Conservation (phyloP, 331 rosid species). For the Rosa hybrid region DNA sequence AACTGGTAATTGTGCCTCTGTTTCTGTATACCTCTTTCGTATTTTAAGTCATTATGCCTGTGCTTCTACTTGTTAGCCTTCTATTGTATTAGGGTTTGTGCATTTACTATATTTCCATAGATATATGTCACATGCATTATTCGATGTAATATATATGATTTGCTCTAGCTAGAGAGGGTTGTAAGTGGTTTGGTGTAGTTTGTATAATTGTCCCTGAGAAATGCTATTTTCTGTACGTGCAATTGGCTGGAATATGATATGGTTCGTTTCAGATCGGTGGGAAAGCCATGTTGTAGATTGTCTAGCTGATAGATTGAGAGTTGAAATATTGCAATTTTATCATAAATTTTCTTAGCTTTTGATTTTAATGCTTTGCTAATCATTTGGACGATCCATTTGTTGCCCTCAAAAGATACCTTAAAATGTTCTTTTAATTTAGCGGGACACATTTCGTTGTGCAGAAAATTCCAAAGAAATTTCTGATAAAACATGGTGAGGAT, state of each 20-base stretch:
- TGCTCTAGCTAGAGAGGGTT: background rate
- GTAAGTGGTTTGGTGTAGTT: background rate
- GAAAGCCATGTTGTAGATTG: background rate
- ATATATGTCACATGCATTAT: background rate
- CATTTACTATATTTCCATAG: background rate
- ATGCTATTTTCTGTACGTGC: background rate
- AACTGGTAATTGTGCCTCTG: background rate
- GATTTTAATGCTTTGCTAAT: background rate
- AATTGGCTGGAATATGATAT: background rate
- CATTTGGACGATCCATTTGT: background rate
- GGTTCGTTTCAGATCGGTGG: background rate
- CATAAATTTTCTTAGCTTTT: background rate
- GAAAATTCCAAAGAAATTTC: slow-evolving; percentile 27
- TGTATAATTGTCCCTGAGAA: background rate
- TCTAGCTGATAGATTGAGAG: background rate
- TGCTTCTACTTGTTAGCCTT: background rate
- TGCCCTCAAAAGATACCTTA: background rate
- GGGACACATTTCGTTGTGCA: background rate
- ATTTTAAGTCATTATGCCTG: background rate
- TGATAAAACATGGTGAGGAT: slow-evolving; percentile 20
- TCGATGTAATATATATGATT: background rate
- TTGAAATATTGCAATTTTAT: background rate
- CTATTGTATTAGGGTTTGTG: background rate
- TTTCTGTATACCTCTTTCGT: background rate
- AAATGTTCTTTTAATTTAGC: background rate